Evolutionary conservation across 305 asterid species (phyloP).

Genomic region (Andrographis paniculata): DNA sequence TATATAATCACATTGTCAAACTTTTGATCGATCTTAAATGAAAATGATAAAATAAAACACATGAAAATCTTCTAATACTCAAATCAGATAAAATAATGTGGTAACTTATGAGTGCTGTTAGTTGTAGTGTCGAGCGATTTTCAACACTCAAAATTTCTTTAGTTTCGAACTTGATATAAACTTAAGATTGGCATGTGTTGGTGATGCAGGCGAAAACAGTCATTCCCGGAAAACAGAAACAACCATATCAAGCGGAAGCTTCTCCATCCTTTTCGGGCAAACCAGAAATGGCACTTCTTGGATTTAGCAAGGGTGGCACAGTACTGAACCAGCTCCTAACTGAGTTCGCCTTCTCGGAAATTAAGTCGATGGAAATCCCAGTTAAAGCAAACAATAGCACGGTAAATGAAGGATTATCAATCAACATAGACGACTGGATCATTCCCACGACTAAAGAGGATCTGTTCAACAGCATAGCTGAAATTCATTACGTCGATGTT

Average conservation of each 20-base stretch:
- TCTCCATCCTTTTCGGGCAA: slow-evolving; percentile 33
- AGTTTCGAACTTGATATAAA: no score
- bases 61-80: no score
- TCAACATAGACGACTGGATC: slow-evolving; percentile 31
- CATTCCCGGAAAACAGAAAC: slow-evolving; percentile 40
- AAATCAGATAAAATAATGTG: no score
- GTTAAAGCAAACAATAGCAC: slow-evolving; percentile 23
- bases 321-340: slow-evolving; percentile 81
- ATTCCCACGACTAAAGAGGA: slow-evolving; percentile 59
- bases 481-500: slow-evolving; percentile 89
- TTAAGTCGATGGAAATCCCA: slow-evolving; percentile 21
- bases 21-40: no score
- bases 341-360: slow-evolving; percentile 50
- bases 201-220: slow-evolving; percentile 44
- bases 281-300: slow-evolving; percentile 68
- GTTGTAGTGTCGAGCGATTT: no score
- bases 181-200: slow-evolving; percentile 3
- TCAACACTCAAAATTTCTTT: no score
- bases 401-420: slow-evolving; percentile 23
- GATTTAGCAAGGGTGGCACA: slow-evolving; percentile 92
- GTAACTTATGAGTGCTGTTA: no score
- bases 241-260: slow-evolving; percentile 32
- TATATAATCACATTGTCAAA: neutral
- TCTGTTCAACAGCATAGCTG: slow-evolving; percentile 66
- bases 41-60: no score